phyloP scores from a whole-genome alignment of 2,329 filamentous ascomycete genomes.

The Aspergillus sojae region DNA sequence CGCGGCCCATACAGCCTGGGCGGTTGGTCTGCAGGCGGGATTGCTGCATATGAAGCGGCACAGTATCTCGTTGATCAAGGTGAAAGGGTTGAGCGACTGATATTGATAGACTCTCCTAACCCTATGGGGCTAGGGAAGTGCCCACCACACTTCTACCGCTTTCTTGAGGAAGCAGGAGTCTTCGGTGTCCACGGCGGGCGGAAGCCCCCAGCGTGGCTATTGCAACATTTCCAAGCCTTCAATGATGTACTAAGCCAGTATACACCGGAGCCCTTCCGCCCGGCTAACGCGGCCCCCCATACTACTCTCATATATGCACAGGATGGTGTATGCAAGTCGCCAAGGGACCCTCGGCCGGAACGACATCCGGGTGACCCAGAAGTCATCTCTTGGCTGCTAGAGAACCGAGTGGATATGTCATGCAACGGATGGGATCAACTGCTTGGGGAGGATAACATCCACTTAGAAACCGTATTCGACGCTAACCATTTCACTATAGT shows the following conservation, averaged over 20 bases:
- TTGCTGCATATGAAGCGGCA: conserved; percentile 69
- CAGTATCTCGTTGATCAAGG: conserved; percentile 61
- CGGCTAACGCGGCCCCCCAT: not conserved
- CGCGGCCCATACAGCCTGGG: not conserved
- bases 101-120: conserved; percentile 68
- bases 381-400: conserved; percentile 52
- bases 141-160: conserved; percentile 55
- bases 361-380: conserved; percentile 45
- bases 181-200: conserved; percentile 45
- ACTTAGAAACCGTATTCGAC: conserved; percentile 26
- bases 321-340: not conserved
- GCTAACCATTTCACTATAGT: conserved; percentile 39
- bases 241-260: not conserved
- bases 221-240: conserved; percentile 48
- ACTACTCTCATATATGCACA: conserved; percentile 1
- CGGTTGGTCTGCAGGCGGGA: conserved; percentile 72
- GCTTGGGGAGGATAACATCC: conserved; percentile 39
- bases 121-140: conserved; percentile 69
- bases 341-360: conserved; percentile 38
- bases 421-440: conserved; percentile 51
- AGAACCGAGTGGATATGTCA: conserved; percentile 50
- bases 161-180: conserved; percentile 50
- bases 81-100: conserved; percentile 60
- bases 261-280: not conserved
- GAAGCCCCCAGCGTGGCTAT: conserved; percentile 50